Evolutionary conservation across 768 basidiomycete species (phyloP).

Genomic region (Suillus hirtellus): DNA sequence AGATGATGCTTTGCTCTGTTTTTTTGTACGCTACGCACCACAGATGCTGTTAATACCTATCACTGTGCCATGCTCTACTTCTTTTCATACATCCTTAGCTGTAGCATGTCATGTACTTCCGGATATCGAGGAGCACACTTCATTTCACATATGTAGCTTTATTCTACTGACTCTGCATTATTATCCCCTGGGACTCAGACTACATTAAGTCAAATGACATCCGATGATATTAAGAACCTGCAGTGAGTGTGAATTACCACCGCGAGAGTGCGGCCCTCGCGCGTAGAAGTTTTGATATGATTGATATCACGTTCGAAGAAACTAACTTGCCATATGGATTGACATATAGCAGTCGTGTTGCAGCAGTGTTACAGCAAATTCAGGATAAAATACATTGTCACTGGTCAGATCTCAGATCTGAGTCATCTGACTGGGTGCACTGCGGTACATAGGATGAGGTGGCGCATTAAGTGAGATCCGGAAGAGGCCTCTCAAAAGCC

Average conservation of each 20-base stretch:
- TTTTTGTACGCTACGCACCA: conserved; percentile 6
- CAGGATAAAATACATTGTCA: too few relatives aligned
- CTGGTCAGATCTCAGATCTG: too few relatives aligned
- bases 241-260: background rate
- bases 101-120: conserved; percentile 11
- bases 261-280: too few relatives aligned
- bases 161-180: conserved; percentile 8
- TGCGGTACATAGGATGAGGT: too few relatives aligned
- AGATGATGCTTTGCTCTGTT: conserved; percentile 16
- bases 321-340: too few relatives aligned
- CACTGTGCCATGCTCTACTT: conserved; percentile 9
- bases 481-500: background rate
- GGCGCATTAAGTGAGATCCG: too few relatives aligned
- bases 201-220: conserved; percentile 9
- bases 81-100: conserved; percentile 12
- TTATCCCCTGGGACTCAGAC: conserved; percentile 10
- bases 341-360: too few relatives aligned
- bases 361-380: too few relatives aligned
- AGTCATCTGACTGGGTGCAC: too few relatives aligned
- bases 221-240: background rate
- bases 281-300: too few relatives aligned
- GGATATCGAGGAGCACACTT: conserved; percentile 4
- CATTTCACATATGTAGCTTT: conserved; percentile 26
- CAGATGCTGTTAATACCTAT: conserved; percentile 12
- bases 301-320: too few relatives aligned